Evolutionary conservation across 1,284 basidiomycete species (phyloP), one percentile per base, ranked within the genome.

Genomic region (Waitea zeae): DNA sequence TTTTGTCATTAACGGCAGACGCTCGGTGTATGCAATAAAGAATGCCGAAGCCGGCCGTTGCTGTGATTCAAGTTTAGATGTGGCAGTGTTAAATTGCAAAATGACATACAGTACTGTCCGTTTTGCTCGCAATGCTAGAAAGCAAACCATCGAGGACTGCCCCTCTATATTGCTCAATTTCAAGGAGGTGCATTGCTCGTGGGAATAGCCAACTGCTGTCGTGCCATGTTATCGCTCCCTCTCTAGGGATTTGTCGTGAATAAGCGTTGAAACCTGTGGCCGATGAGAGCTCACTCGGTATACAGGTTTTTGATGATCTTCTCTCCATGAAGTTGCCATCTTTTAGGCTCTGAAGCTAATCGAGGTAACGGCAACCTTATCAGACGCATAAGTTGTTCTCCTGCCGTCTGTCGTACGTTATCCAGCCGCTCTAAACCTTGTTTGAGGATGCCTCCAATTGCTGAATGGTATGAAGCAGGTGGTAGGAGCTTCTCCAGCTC

Each of bases 381-480:
- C 27, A 77, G 52, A 27, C 52, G 50, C 38, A 70, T 42, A 37
- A 87, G 64, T 40, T 64, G 61, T 43, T 64, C 57, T 0, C 86
- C 88, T 2, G 86, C 79, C 29, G 71, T 72, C 38, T 78, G 74
- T 20, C 92, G 69, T 20, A 97, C 83, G 45, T 82, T 84, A 49
- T 96, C 90, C 17, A 97, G 70, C 41, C 89, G 67, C 53, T 97
- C 93, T 12, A 87, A 73, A 5, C 83, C 80, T 50, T 95, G 88
- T 53, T 89, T 95, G 39, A 89, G 59, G 34, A 92, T 69, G 0
- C 72, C 75, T 3, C 64, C 69, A 29, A 83, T 49, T 7, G 67
- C 61, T n/a, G 54, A 46, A 39, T 73, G 63, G 51, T 71, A 79
- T 35, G 57, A 59, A n/a, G 54, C 47, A 12, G 70, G 55, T 11